phyloP scores from a whole-genome alignment of 2,329 filamentous ascomycete genomes.

The Pestalotiopsis sp. region DNA sequence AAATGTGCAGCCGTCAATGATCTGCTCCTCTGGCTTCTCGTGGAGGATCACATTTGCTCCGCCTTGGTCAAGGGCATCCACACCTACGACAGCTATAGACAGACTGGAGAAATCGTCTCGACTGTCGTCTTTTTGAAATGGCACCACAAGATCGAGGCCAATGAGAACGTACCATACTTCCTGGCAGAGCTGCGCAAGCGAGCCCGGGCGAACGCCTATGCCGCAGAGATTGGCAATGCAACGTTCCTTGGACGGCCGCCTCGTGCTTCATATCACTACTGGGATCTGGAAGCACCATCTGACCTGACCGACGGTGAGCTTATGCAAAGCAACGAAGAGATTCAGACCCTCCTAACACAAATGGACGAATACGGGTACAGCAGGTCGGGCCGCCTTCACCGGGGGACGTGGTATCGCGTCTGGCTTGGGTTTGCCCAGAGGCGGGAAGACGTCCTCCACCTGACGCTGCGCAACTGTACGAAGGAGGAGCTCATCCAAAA shows the following conservation, averaged over 20 bases:
- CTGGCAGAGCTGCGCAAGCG: slow-evolving; percentile 30
- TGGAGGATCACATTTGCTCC: slow-evolving; percentile 24
- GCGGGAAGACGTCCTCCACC: slow-evolving; percentile 36
- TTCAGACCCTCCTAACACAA: slow-evolving; percentile 23
- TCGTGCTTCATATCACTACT: slow-evolving; percentile 32
- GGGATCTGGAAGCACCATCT: slow-evolving; percentile 26
- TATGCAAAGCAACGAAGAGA: slow-evolving; percentile 24
- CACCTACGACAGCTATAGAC: slow-evolving; percentile 30
- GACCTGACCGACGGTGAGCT: slow-evolving; percentile 30
- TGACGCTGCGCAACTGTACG: slow-evolving; percentile 30
- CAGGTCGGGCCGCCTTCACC: slow-evolving; percentile 20
- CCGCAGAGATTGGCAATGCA: slow-evolving; percentile 28
- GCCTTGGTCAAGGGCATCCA: slow-evolving; percentile 26
- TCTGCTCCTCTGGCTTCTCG: slow-evolving; percentile 31
- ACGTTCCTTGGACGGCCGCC: slow-evolving; percentile 34
- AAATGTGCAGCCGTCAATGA: slow-evolving; percentile 33
- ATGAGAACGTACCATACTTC: slow-evolving; percentile 30
- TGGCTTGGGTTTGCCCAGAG: slow-evolving; percentile 25
- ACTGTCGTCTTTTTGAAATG: slow-evolving; percentile 32
- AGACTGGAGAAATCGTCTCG: slow-evolving; percentile 28
- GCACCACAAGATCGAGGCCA: slow-evolving; percentile 29
- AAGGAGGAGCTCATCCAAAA: slow-evolving; percentile 29
- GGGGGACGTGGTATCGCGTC: slow-evolving; percentile 25
- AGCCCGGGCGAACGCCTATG: slow-evolving; percentile 25
- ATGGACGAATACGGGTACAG: slow-evolving; percentile 31